phyloP scores from a whole-genome alignment of 352 stramenopile species.

The Globisporangium takayamanum region DNA sequence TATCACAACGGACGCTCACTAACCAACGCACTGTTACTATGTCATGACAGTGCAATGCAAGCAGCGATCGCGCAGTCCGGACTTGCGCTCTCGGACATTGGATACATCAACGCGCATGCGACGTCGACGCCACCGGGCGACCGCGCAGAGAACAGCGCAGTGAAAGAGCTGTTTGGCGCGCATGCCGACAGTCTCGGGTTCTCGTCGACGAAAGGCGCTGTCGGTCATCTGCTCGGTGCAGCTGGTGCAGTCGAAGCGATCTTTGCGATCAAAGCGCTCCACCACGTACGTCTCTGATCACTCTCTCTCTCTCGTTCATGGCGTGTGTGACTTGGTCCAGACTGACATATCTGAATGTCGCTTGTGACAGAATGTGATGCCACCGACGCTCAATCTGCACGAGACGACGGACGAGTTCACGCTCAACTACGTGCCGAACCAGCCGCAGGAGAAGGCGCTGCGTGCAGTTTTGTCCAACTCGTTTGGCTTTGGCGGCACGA shows the following conservation, averaged over 20 bases:
- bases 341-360: neutral
- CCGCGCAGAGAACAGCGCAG: slow-evolving; percentile 89
- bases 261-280: slow-evolving; percentile 91
- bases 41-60: slow-evolving; percentile 80
- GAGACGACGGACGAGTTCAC: slow-evolving; percentile 73
- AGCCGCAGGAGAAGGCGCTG: slow-evolving; percentile 66
- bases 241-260: slow-evolving; percentile 95
- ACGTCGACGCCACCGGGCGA: slow-evolving; percentile 98
- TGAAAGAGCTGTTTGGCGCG: slow-evolving; percentile 81
- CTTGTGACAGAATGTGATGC: slow-evolving; percentile 70
- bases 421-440: slow-evolving; percentile 77
- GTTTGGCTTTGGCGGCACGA: slow-evolving; percentile 98
- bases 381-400: slow-evolving; percentile 92
- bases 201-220: slow-evolving; percentile 88
- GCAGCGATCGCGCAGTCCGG: slow-evolving; percentile 81
- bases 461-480: slow-evolving; percentile 91
- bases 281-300: slow-evolving; percentile 45
- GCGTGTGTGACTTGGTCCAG: neutral
- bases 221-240: slow-evolving; percentile 94
- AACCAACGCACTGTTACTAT: slow-evolving; percentile 9
- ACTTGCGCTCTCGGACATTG: slow-evolving; percentile 79
- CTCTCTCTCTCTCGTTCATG: neutral
- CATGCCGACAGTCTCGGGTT: slow-evolving; percentile 48
- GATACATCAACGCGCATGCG: slow-evolving; percentile 98
- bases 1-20: slow-evolving; percentile 16